These are phyloP conservation scores for Hypoxylon sp. DNA, from an alignment of 2,329 filamentous ascomycete genomes.

Conservation along the genomic window DNA sequence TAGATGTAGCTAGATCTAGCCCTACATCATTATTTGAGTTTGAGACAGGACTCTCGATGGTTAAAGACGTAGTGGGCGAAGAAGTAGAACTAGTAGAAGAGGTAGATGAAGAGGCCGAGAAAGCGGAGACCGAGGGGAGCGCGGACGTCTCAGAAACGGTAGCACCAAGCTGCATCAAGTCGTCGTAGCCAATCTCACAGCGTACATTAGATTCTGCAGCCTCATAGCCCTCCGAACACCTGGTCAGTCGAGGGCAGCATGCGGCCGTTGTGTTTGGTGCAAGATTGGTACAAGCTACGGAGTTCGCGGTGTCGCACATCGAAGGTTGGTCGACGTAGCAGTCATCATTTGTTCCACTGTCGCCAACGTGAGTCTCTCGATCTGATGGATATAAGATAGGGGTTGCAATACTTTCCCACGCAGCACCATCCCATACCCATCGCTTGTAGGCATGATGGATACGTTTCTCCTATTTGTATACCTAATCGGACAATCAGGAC, in stretches of 20 bases:
- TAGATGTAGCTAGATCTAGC: background rate
- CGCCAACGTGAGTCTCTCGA: background rate
- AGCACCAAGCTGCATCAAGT: constrained; percentile 23
- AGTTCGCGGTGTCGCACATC: constrained; percentile 2
- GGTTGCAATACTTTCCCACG: constrained; percentile 18
- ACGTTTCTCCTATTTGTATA: background rate
- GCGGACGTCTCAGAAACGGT: constrained; percentile 4
- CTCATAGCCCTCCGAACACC: background rate
- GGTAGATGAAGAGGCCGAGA: background rate
- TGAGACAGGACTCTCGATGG: background rate
- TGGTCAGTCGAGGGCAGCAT: constrained; percentile 10
- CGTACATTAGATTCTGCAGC: constrained; percentile 2
- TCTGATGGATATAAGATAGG: background rate
- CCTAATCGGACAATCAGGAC: background rate
- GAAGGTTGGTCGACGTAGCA: constrained; percentile 22
- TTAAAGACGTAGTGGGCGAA: background rate
- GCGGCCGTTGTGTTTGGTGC: constrained; percentile 3
- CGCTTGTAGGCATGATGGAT: constrained; percentile 8
- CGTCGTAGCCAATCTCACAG: constrained; percentile 13
- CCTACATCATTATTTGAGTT: background rate
- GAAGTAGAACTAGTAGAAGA: background rate
- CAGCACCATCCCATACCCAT: constrained; percentile 20
- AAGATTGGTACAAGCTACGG: constrained; percentile 6
- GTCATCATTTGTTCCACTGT: constrained; percentile 9
- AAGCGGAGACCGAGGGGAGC: background rate